Conservation (phyloP, 352 stramenopile species). For the Phytopythium aichiense region DNA sequence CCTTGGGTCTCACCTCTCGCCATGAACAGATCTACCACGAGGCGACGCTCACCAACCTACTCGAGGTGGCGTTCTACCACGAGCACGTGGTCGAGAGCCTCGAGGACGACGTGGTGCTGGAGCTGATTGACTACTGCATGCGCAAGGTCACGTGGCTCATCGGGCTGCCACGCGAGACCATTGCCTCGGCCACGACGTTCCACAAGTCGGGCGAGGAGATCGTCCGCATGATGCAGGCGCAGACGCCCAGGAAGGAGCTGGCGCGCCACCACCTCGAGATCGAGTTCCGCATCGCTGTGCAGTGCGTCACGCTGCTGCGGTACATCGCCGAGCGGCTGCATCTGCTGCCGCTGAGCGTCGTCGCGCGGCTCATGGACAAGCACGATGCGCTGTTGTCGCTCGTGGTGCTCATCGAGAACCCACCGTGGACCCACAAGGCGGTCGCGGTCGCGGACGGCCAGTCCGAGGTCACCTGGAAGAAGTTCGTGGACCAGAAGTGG, state of each 20-base stretch:
- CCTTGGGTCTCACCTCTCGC: too few relatives aligned
- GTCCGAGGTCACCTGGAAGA: constrained; percentile 77
- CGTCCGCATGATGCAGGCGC: constrained; percentile 55
- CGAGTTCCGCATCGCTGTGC: constrained; percentile 82
- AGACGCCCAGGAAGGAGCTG: constrained; percentile 56
- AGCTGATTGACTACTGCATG: constrained; percentile 93
- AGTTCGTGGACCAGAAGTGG: constrained; percentile 94
- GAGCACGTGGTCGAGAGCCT: constrained; percentile 85
- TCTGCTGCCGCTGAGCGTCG: constrained; percentile 79
- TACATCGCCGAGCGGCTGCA: constrained; percentile 90
- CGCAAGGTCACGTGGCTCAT: constrained; percentile 88
- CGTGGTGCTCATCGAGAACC: constrained; percentile 92
- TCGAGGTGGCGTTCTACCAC: constrained; percentile 89
- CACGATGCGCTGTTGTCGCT: constrained; percentile 94
- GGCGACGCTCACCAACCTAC: constrained; percentile 82
- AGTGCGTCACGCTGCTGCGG: constrained; percentile 85
- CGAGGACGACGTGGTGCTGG: constrained; percentile 87
- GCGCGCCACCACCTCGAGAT: constrained; percentile 77
- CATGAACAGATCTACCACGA: constrained; percentile 76
- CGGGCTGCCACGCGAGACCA: constrained; percentile 47
- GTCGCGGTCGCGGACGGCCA: constrained; percentile 10
- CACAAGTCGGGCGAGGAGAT: constrained; percentile 69
- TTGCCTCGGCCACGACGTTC: constrained; percentile 57
- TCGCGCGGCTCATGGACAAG: constrained; percentile 93
- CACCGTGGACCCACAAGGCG: constrained; percentile 92